Evolutionary conservation across 805 yeast species (phyloP), one percentile per base, ranked within the genome.

Genomic region (Yamadazyma insecticola): DNA sequence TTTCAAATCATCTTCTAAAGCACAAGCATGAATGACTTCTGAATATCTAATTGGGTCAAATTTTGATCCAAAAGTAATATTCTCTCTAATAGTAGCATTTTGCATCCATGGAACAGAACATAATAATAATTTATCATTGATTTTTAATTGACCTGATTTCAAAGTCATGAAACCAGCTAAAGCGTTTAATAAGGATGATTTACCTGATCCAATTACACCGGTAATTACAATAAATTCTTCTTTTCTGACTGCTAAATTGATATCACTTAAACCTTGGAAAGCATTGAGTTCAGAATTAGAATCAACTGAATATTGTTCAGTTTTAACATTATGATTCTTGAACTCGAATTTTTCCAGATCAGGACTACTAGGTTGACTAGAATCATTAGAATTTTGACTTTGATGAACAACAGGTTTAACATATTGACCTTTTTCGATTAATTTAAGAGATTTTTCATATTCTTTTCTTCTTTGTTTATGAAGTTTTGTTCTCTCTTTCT

Each of bases 141-240:
- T 45, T 5, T 32, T 36, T 24, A 60, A 33, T 5, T 36, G 21
- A 11, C 66, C 69, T 4, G 29, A 21, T 3, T 37, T 32, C 35
- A 55, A 32, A 32, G 55, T 55, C 70, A 65, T 61, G 37, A 53
- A 50, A 1, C 70, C 70, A 7, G 66, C 57, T 21, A 65, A 41
- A 2, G 70, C 72, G 34, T 40, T 48, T 29, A 65, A 53, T 22
- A 65, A 50, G 2, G 70, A 61, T 1, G 70, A 48, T 41, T 65
- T 65, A 29, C 72, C 72, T 5, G 66, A 53, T 12, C 72, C 72
- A 39, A 63, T 63, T 25, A 53, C 51, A 17, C 72, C 72, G 13
- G 70, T 63, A 16, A 65, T 51, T 19, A 63, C 63, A 25, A 65
- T 50, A 39, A 65, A 65, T 37, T 64, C 70, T 13, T 55, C 54